Evolutionary conservation across 73 alveolate species (phyloP).

Genomic region (Durusdinium trenchii): DNA sequence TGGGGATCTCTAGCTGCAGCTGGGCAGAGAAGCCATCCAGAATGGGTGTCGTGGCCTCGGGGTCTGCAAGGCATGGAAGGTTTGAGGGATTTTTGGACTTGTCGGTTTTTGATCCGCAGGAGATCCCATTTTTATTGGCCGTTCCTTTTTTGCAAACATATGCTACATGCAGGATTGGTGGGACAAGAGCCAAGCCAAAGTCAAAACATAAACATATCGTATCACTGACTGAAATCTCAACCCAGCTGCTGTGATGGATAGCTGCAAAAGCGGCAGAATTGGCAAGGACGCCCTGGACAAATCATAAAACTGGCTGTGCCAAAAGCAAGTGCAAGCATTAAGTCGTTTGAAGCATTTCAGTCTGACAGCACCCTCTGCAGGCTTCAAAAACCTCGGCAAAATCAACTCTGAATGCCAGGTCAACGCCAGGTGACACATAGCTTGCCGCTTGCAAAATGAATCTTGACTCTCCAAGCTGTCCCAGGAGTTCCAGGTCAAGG

Average conservation of each 20-base stretch:
- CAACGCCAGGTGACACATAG: not conserved
- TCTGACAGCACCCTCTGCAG: not conserved
- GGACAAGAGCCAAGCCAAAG: not conserved
- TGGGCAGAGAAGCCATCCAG: conserved; percentile 10
- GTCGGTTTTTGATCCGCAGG: too few relatives aligned
- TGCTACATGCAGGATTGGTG: not conserved
- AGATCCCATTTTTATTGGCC: too few relatives aligned
- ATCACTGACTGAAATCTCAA: not conserved
- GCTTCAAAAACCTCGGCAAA: not conserved
- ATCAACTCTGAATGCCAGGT: not conserved
- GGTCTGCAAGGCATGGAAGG: too few relatives aligned
- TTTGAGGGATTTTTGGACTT: too few relatives aligned
- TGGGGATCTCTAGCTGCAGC: not conserved
- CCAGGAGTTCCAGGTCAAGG: conserved; percentile 23
- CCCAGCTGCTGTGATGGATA: not conserved
- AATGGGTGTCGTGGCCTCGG: not conserved
- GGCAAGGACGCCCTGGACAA: not conserved
- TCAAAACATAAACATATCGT: too few relatives aligned
- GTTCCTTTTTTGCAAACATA: not conserved
- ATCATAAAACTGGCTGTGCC: not conserved
- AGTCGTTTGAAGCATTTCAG: not conserved
- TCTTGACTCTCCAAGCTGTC: not conserved
- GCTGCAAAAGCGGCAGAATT: not conserved
- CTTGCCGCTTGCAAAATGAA: conserved; percentile 22
- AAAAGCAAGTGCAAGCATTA: not conserved